Evolutionary conservation across 139 green algal species (phyloP), one percentile per base, ranked within the genome.

Genomic region (Nannochloris sp.): DNA sequence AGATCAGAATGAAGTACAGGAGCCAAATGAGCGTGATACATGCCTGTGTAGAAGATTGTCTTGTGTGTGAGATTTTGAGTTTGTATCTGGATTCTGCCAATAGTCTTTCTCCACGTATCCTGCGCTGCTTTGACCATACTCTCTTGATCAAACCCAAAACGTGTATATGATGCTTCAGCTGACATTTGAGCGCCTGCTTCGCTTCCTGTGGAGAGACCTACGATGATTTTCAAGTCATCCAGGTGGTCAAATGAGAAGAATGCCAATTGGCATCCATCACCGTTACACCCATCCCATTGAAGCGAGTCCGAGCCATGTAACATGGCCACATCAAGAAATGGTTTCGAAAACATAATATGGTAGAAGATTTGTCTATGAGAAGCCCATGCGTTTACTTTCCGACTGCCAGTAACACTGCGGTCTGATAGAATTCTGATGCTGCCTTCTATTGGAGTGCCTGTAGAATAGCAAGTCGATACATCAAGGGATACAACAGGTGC

Each of bases 1-100:
- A 49, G 57, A 64, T 64, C 57, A 18, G 57, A 64, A 25, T 49
- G 57, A 9, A 64, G 57, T 29, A 23, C 56, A 18, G 57, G 57
- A 15, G 57, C 57, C 12, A 64, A 23, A 21, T 57, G 16, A 31
- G 57, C 21, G 21, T 64, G 57, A 51, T 64, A 64, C 23, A 64
- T 27, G 23, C 40, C 27, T 0, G 57, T 64, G 23, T 64, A 64
- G 23, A 64, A 64, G 19, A 51, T 15, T 31, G 18, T 49, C 21
- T 58, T 64, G 18, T 15, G 19, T 7, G 12, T 64, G 40, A 53
- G 46, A 53, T 31, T 57, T 31, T 49, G 19, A n/a, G 21, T 57
- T 51, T 64, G 57, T 58, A 27, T 21, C 23, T 51, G 56, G 23
- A 18, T 64, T 31, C n/a, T 11, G 10, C 23, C 56, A 16, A 21